Conservation (phyloP, 1,139 yeast genomes). For the Saccharomyces pastorianus region DNA sequence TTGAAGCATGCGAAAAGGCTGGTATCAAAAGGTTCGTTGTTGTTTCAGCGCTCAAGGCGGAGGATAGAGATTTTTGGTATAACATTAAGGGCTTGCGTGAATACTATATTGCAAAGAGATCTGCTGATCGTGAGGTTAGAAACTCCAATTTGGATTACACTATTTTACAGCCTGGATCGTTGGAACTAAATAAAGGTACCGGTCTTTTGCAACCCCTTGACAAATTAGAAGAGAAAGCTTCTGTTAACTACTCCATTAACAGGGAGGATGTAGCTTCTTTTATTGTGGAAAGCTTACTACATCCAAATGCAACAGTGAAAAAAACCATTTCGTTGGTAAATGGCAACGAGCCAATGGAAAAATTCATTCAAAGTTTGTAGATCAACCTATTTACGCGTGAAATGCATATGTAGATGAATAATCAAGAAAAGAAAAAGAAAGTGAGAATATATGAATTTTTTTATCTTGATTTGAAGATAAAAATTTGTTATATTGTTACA, state of each 20-base stretch:
- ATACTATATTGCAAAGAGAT: constrained; percentile 47
- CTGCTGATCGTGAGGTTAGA: constrained; percentile 44
- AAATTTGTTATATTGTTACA: background rate
- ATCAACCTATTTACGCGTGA: background rate
- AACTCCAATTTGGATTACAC: constrained; percentile 42
- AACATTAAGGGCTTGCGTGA: constrained; percentile 31
- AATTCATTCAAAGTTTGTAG: constrained; percentile 19
- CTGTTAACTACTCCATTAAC: constrained; percentile 9
- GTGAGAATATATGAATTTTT: background rate
- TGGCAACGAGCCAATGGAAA: constrained; percentile 30
- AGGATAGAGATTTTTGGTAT: constrained; percentile 40
- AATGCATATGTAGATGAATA: background rate
- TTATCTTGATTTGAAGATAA: background rate
- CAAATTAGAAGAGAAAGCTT: constrained; percentile 11
- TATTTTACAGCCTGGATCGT: constrained; percentile 43
- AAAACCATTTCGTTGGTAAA: constrained; percentile 32
- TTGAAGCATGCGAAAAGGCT: constrained; percentile 48
- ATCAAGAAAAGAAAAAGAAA: background rate
- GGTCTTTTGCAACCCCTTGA: constrained; percentile 32
- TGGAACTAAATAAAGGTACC: constrained; percentile 36
- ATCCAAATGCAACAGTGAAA: constrained; percentile 23
- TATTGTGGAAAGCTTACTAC: constrained; percentile 19
- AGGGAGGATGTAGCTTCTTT: constrained; percentile 30
- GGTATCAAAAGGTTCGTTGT: constrained; percentile 43
- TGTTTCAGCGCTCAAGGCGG: constrained; percentile 51